Evolutionary conservation across 1,139 yeast species (phyloP), one percentile per base, ranked within the genome.

Genomic region (Saccharomyces hybrid): DNA sequence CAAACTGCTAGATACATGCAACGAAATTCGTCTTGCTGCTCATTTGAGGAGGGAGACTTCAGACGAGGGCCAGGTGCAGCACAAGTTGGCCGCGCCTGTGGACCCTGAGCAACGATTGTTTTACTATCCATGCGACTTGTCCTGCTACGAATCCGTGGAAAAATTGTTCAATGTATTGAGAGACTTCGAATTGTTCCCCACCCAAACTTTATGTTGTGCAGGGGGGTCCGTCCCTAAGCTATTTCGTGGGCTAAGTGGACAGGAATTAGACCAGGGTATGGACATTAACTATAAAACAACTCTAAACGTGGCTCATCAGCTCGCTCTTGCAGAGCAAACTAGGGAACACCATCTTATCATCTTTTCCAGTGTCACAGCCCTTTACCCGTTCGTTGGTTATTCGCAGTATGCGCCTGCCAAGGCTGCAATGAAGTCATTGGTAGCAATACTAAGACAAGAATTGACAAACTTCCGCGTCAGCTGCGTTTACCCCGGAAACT

Each of bases 371-470:
- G 86, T 85, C 5, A 83, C 86, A 3, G 89, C 95, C 2, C 82
- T 86, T 62, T 91, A 82, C 73, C 89, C 97, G 3, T 85, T 93
- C 65, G 87, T 90, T 51, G 99, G 99, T 0, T 95, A 95, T 68
- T 77, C 83, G 0, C 93, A 89, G 63, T 95, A 95, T 67, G 93
- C 93, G 0, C 99, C 99, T 0, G 71, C 84, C 62, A 95, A 95
- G 70, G 83, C 89, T 0, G 96, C 97, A 0, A 69, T 93, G 9
- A 78, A 88, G 62, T 75, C 95, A 0, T 73, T 95, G 38, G 84
- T 91, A 0, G 86, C 86, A 52, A 76, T 86, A 4, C 72, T 93
- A 54, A 81, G 96, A 57, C 97, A 91, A 63, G 99, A 95, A 68
- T 77, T 88, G 56, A 85, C 81, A 64, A 80, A 84, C 58, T 82